Base-by-base conservation (phyloP, 305 asterid genomes). In the Fraxinus angustifolia region DNA sequence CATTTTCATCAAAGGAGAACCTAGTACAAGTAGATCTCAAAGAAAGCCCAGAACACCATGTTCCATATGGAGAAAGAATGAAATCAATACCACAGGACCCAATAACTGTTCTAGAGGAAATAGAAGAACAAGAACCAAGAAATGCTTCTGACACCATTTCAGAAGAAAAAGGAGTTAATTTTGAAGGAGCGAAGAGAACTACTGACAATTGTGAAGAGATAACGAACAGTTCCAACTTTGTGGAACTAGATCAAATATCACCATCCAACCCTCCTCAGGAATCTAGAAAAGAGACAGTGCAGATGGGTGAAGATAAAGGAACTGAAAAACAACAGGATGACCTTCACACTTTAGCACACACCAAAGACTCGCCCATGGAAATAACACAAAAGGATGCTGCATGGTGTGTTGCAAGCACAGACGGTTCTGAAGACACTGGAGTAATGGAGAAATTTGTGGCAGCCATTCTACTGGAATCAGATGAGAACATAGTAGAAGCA, bases 241-340 rank as follows among this genome's bases (percentile, higher is more conserved):
- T 26, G 35, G 35, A 23, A 65, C 16, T 10, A 26, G 73, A 77
- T 40, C 83, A 83, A 74, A 75, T 80, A 53, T 74, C 78, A 31
- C 35, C 83, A 67, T 38, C 75, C 77, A 62, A 75, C 76, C 81
- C 73, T 77, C 72, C 10, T 67, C 82, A 68, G 53, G 83, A 81
- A 81, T 56, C 82, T 53, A 40, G 26, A 40, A 80, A 67, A 73
- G 82, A 81, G 82, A 79, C 76, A 75, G 40, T 42, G 74, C 82
- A 28, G 76, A 85, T 77, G 60, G 81, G 76, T 70, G 84, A 76
- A 75, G 60, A 79, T 23, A 79, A 76, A 83, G 83, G 65, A 76
- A 73, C 83, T 58, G 82, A 80, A 62, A 75, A 76, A 70, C 91
- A 82, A 80, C 82, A 85, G 28, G 76, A 80, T 58, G 79, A 75